phyloP scores from a whole-genome alignment of 2,329 filamentous ascomycete genomes.

The Sclerotiophoma versabilis region DNA sequence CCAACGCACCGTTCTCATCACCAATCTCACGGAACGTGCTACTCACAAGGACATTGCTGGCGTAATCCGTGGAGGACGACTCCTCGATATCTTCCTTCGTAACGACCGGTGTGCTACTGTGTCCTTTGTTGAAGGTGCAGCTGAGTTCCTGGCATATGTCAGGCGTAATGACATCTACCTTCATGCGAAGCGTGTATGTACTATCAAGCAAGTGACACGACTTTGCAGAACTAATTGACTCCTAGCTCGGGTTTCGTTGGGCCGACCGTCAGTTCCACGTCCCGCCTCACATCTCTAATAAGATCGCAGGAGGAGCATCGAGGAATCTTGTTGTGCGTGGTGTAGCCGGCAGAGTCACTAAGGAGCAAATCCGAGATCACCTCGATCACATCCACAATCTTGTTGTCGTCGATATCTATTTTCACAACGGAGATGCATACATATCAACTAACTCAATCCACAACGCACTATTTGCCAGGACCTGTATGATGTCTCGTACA shows the following conservation, averaged over 20 bases:
- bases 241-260: conserved; percentile 73
- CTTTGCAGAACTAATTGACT: conserved; percentile 3
- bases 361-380: conserved; percentile 71
- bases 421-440: conserved; percentile 66
- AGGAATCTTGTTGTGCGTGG: conserved; percentile 76
- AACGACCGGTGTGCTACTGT: conserved; percentile 68
- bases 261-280: conserved; percentile 73
- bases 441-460: conserved; percentile 80
- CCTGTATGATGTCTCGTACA: conserved; percentile 74
- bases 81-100: conserved; percentile 73
- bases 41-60: conserved; percentile 71
- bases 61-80: conserved; percentile 71
- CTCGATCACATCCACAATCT: conserved; percentile 85
- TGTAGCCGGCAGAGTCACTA: conserved; percentile 64
- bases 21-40: conserved; percentile 66
- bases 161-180: conserved; percentile 73
- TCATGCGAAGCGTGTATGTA: conserved; percentile 69
- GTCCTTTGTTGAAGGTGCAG: conserved; percentile 70
- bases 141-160: conserved; percentile 68
- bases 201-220: neutral
- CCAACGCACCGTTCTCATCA: conserved; percentile 68
- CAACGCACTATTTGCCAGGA: conserved; percentile 76
- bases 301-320: conserved; percentile 70
- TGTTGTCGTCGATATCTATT: conserved; percentile 69
- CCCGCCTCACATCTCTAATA: conserved; percentile 67